phyloP scores from a whole-genome alignment of 2,329 filamentous ascomycete species.

The Pseudofabraea citricarpa region DNA sequence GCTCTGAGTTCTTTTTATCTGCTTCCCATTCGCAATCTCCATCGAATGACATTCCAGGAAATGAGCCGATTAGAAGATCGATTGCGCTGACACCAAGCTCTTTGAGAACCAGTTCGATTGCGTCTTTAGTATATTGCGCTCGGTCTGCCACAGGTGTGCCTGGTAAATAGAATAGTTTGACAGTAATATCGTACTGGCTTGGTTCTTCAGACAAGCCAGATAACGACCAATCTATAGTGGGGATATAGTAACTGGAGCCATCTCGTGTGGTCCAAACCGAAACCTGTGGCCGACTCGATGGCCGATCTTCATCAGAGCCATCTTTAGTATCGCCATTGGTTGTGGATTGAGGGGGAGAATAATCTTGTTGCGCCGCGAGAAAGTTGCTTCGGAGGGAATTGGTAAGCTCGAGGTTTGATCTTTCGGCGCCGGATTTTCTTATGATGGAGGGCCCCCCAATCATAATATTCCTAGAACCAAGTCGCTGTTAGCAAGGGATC shows the following conservation, averaged over 20 bases:
- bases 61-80: slow-evolving; percentile 87
- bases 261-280: slow-evolving; percentile 65
- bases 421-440: slow-evolving; percentile 69
- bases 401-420: slow-evolving; percentile 90
- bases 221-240: slow-evolving; percentile 67
- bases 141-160: slow-evolving; percentile 60
- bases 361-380: slow-evolving; percentile 64
- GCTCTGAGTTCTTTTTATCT: slow-evolving; percentile 54
- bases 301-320: slow-evolving; percentile 23
- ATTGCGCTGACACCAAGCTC: slow-evolving; percentile 72
- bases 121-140: slow-evolving; percentile 68
- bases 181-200: slow-evolving; percentile 85
- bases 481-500: slow-evolving; percentile 8
- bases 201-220: slow-evolving; percentile 76
- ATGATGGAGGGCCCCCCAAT: slow-evolving; percentile 84
- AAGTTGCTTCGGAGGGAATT: slow-evolving; percentile 86
- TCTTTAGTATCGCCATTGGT: slow-evolving; percentile 31
- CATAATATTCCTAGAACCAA: slow-evolving; percentile 35
- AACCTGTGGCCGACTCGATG: slow-evolving; percentile 21
- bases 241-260: slow-evolving; percentile 64
- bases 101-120: slow-evolving; percentile 72
- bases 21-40: slow-evolving; percentile 82
- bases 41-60: slow-evolving; percentile 90
- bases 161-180: slow-evolving; percentile 91
- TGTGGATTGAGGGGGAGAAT: slow-evolving; percentile 31